Evolutionary conservation across 768 basidiomycete genomes (phyloP), one percentile per base, ranked within the genome.

Genomic region (Strobilomyces echinocephalus): DNA sequence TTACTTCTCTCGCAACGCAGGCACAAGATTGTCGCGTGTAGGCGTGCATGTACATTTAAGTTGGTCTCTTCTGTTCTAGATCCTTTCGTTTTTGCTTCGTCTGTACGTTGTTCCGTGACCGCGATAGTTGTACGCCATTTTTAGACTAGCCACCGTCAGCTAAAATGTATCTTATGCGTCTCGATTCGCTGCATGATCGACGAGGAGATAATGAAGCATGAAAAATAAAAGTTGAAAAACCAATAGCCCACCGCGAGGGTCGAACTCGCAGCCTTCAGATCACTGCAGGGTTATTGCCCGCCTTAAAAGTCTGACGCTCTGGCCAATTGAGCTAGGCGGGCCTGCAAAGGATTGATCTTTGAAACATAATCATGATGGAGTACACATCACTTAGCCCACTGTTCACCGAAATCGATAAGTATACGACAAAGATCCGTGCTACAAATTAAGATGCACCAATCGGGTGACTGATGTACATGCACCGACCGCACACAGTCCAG

Each of bases 181-280:
- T 48, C 33, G 31, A 52, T 35, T 18, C 44, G n/a, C 20, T 4
- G 20, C 28, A 33, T 28, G 34, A 53, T 51, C 15, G 10, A 9
- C 7, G 9, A 49, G 11, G 40, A 12, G n/a, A 20, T 31, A 18
- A n/a, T 12, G 3, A 35, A 26, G 31, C 10, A 4, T 0, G 18
- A 14, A 43, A 45, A 20, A 43, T 34, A 18, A 20, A 30, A 1
- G 3, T 6, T 20, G 34, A 49, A 64, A 69, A 69, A 53, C 9
- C 6, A 43, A 18, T 81, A 84, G 83, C 83, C 84, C 83, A 84
- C 82, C 83, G 84, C 84, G 84, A 83, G 84, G 83, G 77, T 85
- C 84, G 84, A 85, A 85, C 84, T 83, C 84, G 84, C 84, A 85
- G 81, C 84, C 84, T 85, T 85, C 81, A 85, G 84, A 85, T 85